Base-by-base conservation (phyloP, 2,329 filamentous ascomycete genomes). In the Hymenoscyphus infarciens region DNA sequence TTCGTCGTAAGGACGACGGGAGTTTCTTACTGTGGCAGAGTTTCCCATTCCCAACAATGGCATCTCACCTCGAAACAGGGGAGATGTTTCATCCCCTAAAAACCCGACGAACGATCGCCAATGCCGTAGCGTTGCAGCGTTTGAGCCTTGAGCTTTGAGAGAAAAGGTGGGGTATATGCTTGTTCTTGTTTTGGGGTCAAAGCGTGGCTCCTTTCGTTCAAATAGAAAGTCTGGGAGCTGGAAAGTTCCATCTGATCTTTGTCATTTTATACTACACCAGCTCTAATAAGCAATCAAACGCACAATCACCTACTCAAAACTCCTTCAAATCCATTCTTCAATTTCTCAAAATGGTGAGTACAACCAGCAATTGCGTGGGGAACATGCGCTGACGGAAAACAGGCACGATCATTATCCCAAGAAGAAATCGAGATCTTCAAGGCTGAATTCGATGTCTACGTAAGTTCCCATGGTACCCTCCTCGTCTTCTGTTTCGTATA, bases 401-500 rank as follows among this genome's bases (percentile, higher is more conserved):
- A 61, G 60, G 60, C 54, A 7, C 25, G 55, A 52, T 49, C 55
- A 45, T 38, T 68, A 13, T 66, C 65, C 7, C 55, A 64, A 62
- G 69, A 69, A 45, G 69, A 70, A 57, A 63, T 70, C 33, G 39
- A 61, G 52, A 68, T 70, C 15, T 61, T 68, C 27, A 68, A 68
- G 63, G 62, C 68, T 59, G 65, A 65, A 15, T 70, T 70, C 57
- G 69, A 69, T 45, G 60, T 67, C 66, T 70, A 69, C 62, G 69
- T 69, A 56, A 63, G 67, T 63, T 1, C 42, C 5, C n/a, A 16
- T 22, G 6, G 7, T 13, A 10, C 33, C 8, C 33, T 4, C 10
- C 13, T 35, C 33, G 3, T 35, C 33, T 25, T 15, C 11, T 25
- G 29, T 55, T 16, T 59, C 56, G 49, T 31, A 39, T 54, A 45